phyloP scores from a whole-genome alignment of 257 asterid species.

The Solanum pinnatisectum region DNA sequence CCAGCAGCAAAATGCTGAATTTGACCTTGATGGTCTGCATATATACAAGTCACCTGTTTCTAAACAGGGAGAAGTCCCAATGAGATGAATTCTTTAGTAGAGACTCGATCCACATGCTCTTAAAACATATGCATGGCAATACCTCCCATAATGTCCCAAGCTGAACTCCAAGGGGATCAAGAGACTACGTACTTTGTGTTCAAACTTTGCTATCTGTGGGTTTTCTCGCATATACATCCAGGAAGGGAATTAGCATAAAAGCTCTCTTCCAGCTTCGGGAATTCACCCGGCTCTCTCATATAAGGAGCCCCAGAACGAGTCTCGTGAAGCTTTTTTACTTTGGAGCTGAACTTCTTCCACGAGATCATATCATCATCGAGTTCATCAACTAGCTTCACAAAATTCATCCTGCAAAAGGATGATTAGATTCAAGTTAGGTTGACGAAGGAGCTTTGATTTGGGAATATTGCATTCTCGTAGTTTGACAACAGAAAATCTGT shows the following conservation, averaged over 20 bases:
- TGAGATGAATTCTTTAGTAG: neutral
- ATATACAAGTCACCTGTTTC: neutral
- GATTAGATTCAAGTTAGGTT: neutral
- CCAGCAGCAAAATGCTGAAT: neutral
- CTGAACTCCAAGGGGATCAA: neutral
- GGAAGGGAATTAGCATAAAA: conserved; percentile 90
- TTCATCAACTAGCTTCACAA: conserved; percentile 75
- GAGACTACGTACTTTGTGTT: neutral
- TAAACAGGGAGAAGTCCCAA: neutral
- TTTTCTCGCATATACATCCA: conserved; percentile 77
- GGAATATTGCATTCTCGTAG: neutral
- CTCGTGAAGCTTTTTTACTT: conserved; percentile 64
- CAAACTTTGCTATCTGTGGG: conserved; percentile 14
- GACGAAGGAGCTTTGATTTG: neutral
- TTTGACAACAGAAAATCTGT: neutral
- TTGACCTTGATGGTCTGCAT: neutral
- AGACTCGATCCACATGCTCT: neutral
- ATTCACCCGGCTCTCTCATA: conserved; percentile 68
- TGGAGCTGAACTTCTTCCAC: conserved; percentile 76
- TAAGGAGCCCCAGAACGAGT: conserved; percentile 81
- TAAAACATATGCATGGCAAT: neutral
- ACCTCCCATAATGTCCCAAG: neutral
- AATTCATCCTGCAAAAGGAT: conserved; percentile 48
- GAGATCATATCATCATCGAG: conserved; percentile 58
- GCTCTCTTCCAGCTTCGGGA: conserved; percentile 91